A percentile compares a stretch with the other conserved stretches of the same genome.
Evolutionary conservation across 1,284 basidiomycete species (phyloP).

Genomic region (Ganoderma multipileum): DNA sequence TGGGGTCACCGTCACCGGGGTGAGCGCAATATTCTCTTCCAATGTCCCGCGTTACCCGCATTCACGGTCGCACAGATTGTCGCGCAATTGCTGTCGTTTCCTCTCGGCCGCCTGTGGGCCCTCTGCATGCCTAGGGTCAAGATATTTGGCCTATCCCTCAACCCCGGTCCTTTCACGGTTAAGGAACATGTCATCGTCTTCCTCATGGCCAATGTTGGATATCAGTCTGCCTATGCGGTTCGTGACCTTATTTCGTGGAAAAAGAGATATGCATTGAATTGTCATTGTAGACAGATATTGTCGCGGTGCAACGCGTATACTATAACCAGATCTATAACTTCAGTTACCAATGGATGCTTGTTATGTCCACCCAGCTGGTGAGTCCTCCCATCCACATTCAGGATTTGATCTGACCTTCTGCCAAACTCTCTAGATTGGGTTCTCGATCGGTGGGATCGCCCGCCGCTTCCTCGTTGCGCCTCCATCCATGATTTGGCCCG

Average conservation of each 20-base stretch:
- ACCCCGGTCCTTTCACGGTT: constrained; percentile 65
- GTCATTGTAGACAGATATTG: constrained; percentile 67
- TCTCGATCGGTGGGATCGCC: constrained; percentile 73
- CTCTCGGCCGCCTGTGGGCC: constrained; percentile 65
- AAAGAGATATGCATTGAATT: neutral
- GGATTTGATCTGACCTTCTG: constrained; percentile 62
- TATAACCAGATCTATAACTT: constrained; percentile 74
- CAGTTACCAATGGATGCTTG: constrained; percentile 76
- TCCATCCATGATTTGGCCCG: constrained; percentile 81
- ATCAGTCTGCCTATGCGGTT: constrained; percentile 48
- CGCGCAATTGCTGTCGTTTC: constrained; percentile 67
- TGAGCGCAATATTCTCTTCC: constrained; percentile 37
- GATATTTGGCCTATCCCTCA: constrained; percentile 66
- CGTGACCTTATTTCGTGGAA: constrained; percentile 13
- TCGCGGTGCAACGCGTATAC: constrained; percentile 78
- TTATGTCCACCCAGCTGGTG: constrained; percentile 81
- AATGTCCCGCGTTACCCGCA: constrained; percentile 8
- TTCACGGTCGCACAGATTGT: constrained; percentile 47
- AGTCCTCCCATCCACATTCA: constrained; percentile 33
- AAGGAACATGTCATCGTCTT: constrained; percentile 65
- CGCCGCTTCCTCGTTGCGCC: constrained; percentile 66
- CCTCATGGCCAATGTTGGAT: constrained; percentile 66
- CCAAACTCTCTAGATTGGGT: constrained; percentile 77
- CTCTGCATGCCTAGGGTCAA: constrained; percentile 56
- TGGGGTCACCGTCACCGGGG: constrained; percentile 50